Evolutionary conservation across 768 basidiomycete genomes (phyloP).

Genomic region (Leccinum ochraceum): DNA sequence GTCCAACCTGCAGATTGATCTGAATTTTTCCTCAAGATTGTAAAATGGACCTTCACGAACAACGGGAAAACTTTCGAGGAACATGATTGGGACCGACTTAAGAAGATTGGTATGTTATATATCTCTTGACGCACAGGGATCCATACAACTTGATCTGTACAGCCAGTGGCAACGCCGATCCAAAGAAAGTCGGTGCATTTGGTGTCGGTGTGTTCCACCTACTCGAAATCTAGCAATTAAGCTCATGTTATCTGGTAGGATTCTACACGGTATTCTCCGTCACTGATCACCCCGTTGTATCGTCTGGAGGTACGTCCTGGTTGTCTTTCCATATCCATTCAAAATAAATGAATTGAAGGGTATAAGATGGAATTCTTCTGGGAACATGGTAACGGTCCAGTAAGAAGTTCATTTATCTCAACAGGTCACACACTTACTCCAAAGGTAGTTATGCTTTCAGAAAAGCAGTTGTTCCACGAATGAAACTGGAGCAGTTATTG

Average conservation of each 20-base stretch:
- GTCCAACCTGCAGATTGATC: not conserved
- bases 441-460: constrained; percentile 67
- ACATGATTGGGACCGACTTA: constrained; percentile 86
- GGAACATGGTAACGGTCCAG: constrained; percentile 57
- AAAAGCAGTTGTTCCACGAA: constrained; percentile 38
- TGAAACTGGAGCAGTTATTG: constrained; percentile 72
- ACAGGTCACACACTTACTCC: not conserved
- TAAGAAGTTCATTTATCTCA: constrained; percentile 41
- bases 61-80: constrained; percentile 77
- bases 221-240: not conserved
- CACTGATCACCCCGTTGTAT: constrained; percentile 76
- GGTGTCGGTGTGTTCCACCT: constrained; percentile 58
- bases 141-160: constrained; percentile 2
- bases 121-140: not conserved
- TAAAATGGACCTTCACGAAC: not conserved
- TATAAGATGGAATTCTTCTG: constrained; percentile 94
- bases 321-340: constrained; percentile 14
- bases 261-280: constrained; percentile 61
- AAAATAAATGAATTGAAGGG: constrained; percentile 37
- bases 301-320: constrained; percentile 56
- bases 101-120: constrained; percentile 74
- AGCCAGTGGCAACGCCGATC: constrained; percentile 94
- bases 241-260: constrained; percentile 39
- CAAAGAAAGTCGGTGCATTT: constrained; percentile 92
- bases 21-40: constrained; percentile 23